Percentiles rank a stretch among this genome's conserved stretches.
These are phyloP conservation scores for Trametes pubescens DNA, from an alignment of 1,284 basidiomycete species.

Conservation along the genomic window DNA sequence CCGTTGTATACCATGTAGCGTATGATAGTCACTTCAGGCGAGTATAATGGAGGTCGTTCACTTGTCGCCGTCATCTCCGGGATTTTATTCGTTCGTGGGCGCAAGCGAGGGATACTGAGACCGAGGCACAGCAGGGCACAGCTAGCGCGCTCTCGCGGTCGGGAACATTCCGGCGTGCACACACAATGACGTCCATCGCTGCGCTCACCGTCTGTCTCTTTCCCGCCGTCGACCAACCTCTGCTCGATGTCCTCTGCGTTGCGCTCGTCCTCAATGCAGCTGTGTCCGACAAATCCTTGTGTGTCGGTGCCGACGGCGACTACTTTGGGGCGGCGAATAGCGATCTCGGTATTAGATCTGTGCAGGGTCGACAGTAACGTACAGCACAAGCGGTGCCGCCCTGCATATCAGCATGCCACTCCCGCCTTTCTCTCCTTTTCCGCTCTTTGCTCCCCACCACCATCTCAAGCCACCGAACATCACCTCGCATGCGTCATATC, in stretches of 20 bases:
- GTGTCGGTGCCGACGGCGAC: neutral
- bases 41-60: conserved; percentile 8
- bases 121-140: neutral
- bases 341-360: conserved; percentile 1
- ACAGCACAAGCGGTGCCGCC: conserved; percentile 1
- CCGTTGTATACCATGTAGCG: conserved; percentile 31
- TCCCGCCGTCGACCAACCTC: neutral
- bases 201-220: neutral
- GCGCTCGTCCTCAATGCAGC: neutral
- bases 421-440: neutral
- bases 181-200: conserved; percentile 6
- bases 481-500: neutral
- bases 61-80: neutral
- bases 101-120: neutral
- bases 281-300: neutral
- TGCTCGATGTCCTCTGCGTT: neutral
- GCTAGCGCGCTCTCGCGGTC: neutral
- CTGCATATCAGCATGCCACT: conserved; percentile 3
- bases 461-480: neutral
- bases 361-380: neutral
- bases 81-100: neutral
- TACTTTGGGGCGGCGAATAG: neutral
- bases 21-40: conserved; percentile 17
- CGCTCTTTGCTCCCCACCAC: neutral
- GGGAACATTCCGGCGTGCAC: neutral